Evolutionary conservation across 352 stramenopile species (phyloP), one percentile per base, ranked within the genome.

Genomic region (Phytopythium delawarense): DNA sequence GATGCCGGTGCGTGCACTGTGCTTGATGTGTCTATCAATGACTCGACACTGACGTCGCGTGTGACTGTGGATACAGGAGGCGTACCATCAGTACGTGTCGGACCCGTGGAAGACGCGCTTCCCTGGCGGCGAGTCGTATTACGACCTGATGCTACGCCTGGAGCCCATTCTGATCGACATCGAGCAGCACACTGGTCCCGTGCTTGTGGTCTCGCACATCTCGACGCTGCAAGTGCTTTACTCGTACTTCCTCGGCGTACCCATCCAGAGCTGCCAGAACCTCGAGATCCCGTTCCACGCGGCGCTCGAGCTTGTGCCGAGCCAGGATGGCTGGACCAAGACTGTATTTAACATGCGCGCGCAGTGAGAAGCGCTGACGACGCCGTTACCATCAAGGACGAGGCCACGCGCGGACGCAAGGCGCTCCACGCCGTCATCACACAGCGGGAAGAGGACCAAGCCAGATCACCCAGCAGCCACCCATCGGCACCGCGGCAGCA

Each of bases 111-210:
- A 88, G 59, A 91, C 85, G 49, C 82, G 85, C 16, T 94, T 94
- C 59, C 89, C 88, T 0, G 91, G 92, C 18, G 94, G 92, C 58
- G 94, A 98, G 75, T 97, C 89, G 9, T 98, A 98, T 71, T 83
- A 93, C 49, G 94, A 98, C 68, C 87, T 98, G 30, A 98, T 98
- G 76, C 71, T 96, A 63, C 87, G 94, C 20, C 71, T 98, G 25
- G 82, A 96, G 62, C 91, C 92, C 32, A 81, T 98, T 50, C 87
- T 98, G 57, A 97, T 98, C 62, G 93, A 98, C 72, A 92, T 98
- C 39, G 87, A 95, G 62, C 84, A 94, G 55, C 84, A 93, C 68
- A 93, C 84, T n/a, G 81, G 84, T 0, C 84, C 87, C 9, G 87
- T 96, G 54, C 61, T 91, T 15, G 82, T 96, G n/a, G 84, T 96